Base-by-base conservation (phyloP, 352 stramenopile genomes). In the Pythium biforme region DNA sequence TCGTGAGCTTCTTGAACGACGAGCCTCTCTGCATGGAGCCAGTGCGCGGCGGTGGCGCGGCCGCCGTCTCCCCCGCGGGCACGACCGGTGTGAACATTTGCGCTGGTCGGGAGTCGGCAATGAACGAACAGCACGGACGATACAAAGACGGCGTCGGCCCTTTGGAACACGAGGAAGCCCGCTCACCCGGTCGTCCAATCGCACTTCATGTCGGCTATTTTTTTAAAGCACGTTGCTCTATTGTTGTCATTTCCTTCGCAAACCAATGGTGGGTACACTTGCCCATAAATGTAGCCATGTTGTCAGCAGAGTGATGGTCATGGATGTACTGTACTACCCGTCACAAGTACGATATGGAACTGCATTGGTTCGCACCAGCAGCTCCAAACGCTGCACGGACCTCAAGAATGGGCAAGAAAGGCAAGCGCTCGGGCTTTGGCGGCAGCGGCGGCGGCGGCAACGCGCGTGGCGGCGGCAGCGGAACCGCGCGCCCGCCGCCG, bases 371-470 rank as follows among this genome's bases (percentile, higher is more conserved):
- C 37, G 31, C 5, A 10, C 31, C 5, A 34, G 31, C 41, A 56
- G 59, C 46, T 51, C 45, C 19, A 25, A 53, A 59, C 58, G n/a
- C n/a, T n/a, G n/a, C n/a, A n/a, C n/a, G n/a, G n/a, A n/a, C n/a
- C n/a, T n/a, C n/a, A n/a, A 52, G 3, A 11, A 68, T 68, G 63
- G 63, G 54, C 63, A 70, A 69, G 62, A 69, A 69, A 20, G 62
- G 55, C 25, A 69, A 64, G 55, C 62, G 62, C 26, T 63, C 55
- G 26, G 62, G 62, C 19, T 57, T 54, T 50, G 64, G 57, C 34
- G 57, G 60, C 25, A 39, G 46, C 23, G 58, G 47, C 14, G 55
- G 55, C 55, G 27, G n/a, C 19, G 53, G 51, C 17, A 55, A 55
- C 23, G 49, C 49, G 29, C 49, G 56, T 4, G 22, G 17, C 20